These are phyloP conservation scores for Artomyces pyxidatus DNA, from an alignment of 768 basidiomycete genomes.

Conservation along the genomic window DNA sequence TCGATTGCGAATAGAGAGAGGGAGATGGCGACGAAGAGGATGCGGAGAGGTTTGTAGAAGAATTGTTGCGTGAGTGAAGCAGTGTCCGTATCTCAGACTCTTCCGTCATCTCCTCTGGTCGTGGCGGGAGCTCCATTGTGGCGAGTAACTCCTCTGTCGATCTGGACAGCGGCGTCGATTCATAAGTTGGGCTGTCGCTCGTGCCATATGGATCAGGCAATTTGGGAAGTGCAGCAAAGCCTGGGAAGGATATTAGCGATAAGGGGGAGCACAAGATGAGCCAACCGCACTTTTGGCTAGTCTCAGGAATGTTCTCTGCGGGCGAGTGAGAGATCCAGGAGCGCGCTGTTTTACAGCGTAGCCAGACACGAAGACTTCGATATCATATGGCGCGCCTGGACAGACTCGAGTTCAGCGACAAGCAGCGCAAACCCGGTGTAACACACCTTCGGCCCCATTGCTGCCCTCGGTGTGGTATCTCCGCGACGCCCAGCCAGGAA, in stretches of 20 bases:
- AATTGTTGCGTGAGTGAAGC: conserved; percentile 4
- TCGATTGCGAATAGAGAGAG: not conserved
- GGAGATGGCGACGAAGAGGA: conserved; percentile 11
- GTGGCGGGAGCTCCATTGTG: conserved; percentile 42
- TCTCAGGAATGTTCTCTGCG: conserved; percentile 68
- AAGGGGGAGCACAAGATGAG: not conserved
- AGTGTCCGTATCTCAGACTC: conserved; percentile 49
- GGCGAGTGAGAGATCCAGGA: conserved; percentile 55
- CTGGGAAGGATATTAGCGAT: not conserved
- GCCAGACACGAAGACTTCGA: conserved; percentile 72
- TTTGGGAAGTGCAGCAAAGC: conserved; percentile 13
- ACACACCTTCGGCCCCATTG: conserved; percentile 21
- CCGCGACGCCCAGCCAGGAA: conserved; percentile 77
- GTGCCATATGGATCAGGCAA: conserved; percentile 22
- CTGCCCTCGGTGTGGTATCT: conserved; percentile 28
- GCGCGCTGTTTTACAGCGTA: conserved; percentile 57
- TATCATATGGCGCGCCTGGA: conserved; percentile 48
- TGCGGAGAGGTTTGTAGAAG: conserved; percentile 1
- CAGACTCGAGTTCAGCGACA: conserved; percentile 16
- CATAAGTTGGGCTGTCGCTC: conserved; percentile 22
- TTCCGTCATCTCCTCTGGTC: conserved; percentile 51
- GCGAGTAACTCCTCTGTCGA: conserved; percentile 45
- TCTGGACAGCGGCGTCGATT: conserved; percentile 6
- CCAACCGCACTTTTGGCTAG: conserved; percentile 62
- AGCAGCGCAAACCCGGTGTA: conserved; percentile 4